A percentile compares a stretch with the other conserved stretches of the same genome.
These are phyloP conservation scores for Aspergillus ellipticus DNA, from an alignment of 495 filamentous ascomycete genomes.

Conservation along the genomic window DNA sequence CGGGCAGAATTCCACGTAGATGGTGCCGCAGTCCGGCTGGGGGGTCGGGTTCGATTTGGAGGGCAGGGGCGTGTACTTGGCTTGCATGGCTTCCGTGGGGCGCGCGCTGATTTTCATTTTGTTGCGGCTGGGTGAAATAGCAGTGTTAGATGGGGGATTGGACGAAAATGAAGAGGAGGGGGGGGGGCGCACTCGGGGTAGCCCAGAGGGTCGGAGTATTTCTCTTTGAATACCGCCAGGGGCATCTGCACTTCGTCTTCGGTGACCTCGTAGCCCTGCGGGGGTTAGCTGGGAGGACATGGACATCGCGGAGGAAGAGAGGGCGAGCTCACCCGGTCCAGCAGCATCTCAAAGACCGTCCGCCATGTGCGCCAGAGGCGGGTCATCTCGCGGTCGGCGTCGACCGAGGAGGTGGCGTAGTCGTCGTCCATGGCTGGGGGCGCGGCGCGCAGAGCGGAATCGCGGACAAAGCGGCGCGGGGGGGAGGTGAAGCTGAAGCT, in stretches of 20 bases:
- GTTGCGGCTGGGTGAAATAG: conserved; percentile 56
- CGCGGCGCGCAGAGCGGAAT: conserved; percentile 12
- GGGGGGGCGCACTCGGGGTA: conserved; percentile 58
- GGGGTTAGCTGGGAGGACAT: conserved; percentile 3
- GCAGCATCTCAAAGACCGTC: conserved; percentile 84
- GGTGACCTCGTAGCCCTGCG: conserved; percentile 83
- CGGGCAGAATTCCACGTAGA: conserved; percentile 89
- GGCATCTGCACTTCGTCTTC: conserved; percentile 84
- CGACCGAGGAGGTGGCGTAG: conserved; percentile 41
- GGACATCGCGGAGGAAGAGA: neutral
- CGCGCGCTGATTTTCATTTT: conserved; percentile 82
- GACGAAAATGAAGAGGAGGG: conserved; percentile 1
- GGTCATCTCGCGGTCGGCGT: conserved; percentile 64
- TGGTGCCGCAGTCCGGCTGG: conserved; percentile 69
- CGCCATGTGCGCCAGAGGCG: conserved; percentile 83
- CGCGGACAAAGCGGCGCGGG: conserved; percentile 2
- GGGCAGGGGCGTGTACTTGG: conserved; percentile 69
- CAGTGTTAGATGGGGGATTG: neutral
- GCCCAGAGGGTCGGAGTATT: conserved; percentile 67
- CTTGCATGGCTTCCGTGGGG: conserved; percentile 76
- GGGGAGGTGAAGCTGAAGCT: neutral
- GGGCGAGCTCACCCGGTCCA: conserved; percentile 62
- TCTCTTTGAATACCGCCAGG: conserved; percentile 65
- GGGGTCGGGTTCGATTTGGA: conserved; percentile 63
- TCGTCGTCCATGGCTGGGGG: conserved; percentile 52